These are phyloP conservation scores for Russula olivacea DNA, from an alignment of 768 basidiomycete genomes.

Conservation along the genomic window DNA sequence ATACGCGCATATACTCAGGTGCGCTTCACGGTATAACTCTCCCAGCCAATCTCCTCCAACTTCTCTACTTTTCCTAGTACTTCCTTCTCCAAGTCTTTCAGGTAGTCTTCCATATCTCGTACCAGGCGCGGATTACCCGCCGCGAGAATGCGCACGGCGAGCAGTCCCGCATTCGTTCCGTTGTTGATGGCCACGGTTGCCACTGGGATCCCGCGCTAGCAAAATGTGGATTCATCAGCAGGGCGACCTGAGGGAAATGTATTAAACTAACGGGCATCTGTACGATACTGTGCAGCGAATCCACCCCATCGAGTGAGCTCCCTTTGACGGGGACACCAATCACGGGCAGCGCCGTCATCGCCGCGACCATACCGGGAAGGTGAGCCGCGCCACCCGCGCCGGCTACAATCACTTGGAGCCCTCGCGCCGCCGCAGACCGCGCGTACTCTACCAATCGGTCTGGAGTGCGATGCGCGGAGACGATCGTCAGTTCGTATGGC, in stretches of 20 bases:
- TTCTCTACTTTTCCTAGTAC: constrained; percentile 75
- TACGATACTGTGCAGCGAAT: constrained; percentile 95
- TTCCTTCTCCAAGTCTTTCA: constrained; percentile 62
- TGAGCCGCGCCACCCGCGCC: constrained; percentile 99
- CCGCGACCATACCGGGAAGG: constrained; percentile 96
- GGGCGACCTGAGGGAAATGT: background rate
- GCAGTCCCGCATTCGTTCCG: constrained; percentile 84
- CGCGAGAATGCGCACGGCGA: constrained; percentile 86
- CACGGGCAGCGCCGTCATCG: constrained; percentile 87
- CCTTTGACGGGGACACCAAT: constrained; percentile 97
- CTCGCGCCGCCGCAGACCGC: constrained; percentile 58
- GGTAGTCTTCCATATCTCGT: constrained; percentile 65
- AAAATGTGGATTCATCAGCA: constrained; percentile 5
- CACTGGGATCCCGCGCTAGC: constrained; percentile 89
- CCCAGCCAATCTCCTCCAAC: constrained; percentile 80
- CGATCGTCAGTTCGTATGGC: constrained; percentile 92
- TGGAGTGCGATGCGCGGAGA: constrained; percentile 94
- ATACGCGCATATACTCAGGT: background rate
- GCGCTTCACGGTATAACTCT: constrained; percentile 53
- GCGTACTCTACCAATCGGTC: constrained; percentile 81
- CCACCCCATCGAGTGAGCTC: constrained; percentile 88
- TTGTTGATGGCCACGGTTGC: constrained; percentile 98
- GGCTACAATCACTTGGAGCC: constrained; percentile 75
- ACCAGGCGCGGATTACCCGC: constrained; percentile 63
- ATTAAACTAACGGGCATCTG: constrained; percentile 86